Base-by-base conservation (phyloP, 306 rosid genomes). In the Trichosanthes truncata region DNA sequence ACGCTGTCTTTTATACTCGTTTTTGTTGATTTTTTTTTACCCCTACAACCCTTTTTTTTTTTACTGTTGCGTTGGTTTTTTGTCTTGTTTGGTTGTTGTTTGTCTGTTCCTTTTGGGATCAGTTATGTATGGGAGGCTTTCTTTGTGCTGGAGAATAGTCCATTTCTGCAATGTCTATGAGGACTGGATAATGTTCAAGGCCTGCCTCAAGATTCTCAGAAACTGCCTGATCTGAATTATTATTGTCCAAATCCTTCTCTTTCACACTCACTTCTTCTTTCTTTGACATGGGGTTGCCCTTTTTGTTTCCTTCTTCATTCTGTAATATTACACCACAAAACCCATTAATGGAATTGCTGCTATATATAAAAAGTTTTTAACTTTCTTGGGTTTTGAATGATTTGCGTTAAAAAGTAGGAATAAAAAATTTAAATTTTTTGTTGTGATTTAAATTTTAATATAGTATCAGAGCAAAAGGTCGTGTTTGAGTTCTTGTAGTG, bases 101-200 rank as follows among this genome's bases (percentile, higher is more conserved):
- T 69, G 57, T 48, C 76, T 55, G 60, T 13, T 61, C 12, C 72
- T 17, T 53, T 11, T 40, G 78, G 53, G 43, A 51, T 87, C 83
- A 93, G 84, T 91, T 93, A 85, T 91, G 95, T 87, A 91, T 93
- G 0, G 98, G 97, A 83, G 97, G 83, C 86, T 91, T 91, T 91
- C 89, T 84, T 80, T 87, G 87, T 10, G 97, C 95, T 45, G 98
- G 92, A 83, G 98, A 90, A 83, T 91, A 93, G 83, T 93, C 98
- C 98, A 93, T 90, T 85, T 91, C 98, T 75, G 89, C 84, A 71
- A 91, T 84, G 83, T 91, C 92, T 79, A 80, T 80, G 33, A 78
- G 68, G 73, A 91, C 88, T 23, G 85, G 83, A 79, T 85, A 85
- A 21, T 83, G 86, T 72, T 82, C 85, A 21, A 80, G 73, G 7